Base-by-base conservation (phyloP, 108 stramenopile genomes). In the Skeletonema grethae region DNA sequence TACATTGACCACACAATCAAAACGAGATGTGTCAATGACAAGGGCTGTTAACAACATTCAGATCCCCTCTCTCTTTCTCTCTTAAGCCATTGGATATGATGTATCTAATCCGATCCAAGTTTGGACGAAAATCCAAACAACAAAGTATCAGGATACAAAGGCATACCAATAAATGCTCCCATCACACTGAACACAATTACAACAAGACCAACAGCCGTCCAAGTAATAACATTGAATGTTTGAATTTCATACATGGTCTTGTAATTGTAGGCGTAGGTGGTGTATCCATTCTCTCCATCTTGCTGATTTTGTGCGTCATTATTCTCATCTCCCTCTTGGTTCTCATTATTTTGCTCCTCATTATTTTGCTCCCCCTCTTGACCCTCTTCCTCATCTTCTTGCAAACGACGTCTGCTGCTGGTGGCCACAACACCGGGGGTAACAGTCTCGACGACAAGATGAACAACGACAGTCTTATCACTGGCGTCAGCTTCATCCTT, bases 181-280 rank as follows among this genome's bases (percentile, higher is more conserved):
- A 89, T 76, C 61, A 79, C 87, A 75, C 70, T 87, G 53, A 85
- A 80, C 5, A 95, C 69, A 58, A 85, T 50, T 0, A 77, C 75
- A 56, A 86, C 73, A 50, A 95, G 74, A 56, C 88, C 91, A 41
- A 95, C 65, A 1, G 91, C 67, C 34, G 94, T 91, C 94, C 94
- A 95, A 56, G 89, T 78, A 43, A 90, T 87, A 66, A 92, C 84
- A 65, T 95, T 95, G 88, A 90, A 92, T 48, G 90, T 90, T 70
- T 95, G 94, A 58, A 95, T 95, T 70, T 95, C 90, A 67, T 90
- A 90, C 88, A 95, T 95, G 64, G 90, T 87, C 79, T 92, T 95
- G 82, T 86, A 87, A 25, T 88, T 86, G 60, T 89, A 84, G 67
- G 67, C 81, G 55, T 92, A 79, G 25, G 88, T 68, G 31, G 32